Base-by-base conservation (phyloP, 352 stramenopile genomes). In the Phytophthora fragariaefolia region DNA sequence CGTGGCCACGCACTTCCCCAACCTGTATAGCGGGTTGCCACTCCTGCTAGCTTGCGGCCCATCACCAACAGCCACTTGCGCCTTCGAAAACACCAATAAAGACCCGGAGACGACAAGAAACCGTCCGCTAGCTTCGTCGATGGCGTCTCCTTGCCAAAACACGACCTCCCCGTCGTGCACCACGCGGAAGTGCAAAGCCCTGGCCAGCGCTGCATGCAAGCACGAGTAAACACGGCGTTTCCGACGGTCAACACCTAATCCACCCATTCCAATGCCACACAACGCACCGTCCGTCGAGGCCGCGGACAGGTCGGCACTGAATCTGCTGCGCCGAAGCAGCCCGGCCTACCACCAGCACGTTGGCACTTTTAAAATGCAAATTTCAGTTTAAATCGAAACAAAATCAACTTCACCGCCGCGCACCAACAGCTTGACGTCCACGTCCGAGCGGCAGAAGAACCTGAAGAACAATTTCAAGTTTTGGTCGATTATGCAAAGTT, bases 381-480 rank as follows among this genome's bases (percentile, higher is more conserved):
- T n/a, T n/a, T n/a, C n/a, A n/a, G n/a, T n/a, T n/a, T n/a, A n/a
- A n/a, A n/a, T n/a, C n/a, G n/a, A n/a, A 23, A 17, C n/a, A 13
- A 7, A 48, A 17, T 18, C n/a, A 26, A 2, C 18, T 26, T 8
- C 7, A 26, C 45, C 2, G 9, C 23, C 7, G 10, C 58, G 26
- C 54, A 87, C 76, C 56, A 87, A 42, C 7, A 87, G 53, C 58
- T 85, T 87, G 32, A 85, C 55, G 55, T 85, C 79, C 17, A 83
- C 36, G n/a, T 85, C 76, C 3, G 68, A 76, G 24, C 79, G 68
- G 26, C 74, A 71, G 32, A 82, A 63, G 38, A 82, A 74, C 12
- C 76, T 87, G 27, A 7, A 30, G 18, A n/a, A n/a, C n/a, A n/a
- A n/a, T n/a, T n/a, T n/a, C n/a, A n/a, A n/a, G n/a, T n/a, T n/a